Base-by-base conservation (phyloP, 306 rosid species). In the Corylus avellana region DNA sequence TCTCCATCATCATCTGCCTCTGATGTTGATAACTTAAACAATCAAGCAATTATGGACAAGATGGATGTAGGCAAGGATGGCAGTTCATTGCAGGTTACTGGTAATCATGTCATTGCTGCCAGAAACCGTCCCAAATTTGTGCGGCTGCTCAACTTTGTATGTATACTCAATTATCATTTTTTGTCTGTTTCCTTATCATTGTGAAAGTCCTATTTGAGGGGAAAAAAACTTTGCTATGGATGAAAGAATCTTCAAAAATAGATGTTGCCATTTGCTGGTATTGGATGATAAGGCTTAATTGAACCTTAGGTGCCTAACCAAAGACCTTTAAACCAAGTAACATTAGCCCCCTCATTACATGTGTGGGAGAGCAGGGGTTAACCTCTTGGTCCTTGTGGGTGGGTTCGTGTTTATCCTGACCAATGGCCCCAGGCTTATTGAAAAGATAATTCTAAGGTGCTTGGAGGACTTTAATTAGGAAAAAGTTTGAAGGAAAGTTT, bases 1-100 rank as follows among this genome's bases (percentile, higher is more conserved):
- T 67, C 72, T 42, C 72, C 72, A 39, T 67, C 72, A 39, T 67
- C 72, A 44, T 42, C 51, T 67, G 72, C 72, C 72, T 67, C 51
- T 9, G 72, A 67, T 42, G 72, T 42, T 9, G 72, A 67, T 42
- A 4, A 18, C 29, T 42, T 67, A 42, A 17, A 67, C 42, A 67
- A 67, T 11, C 72, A 39, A 16, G 51, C 72, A 9, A 18, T 67
- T 29, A 39, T 67, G 49, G 72, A 17, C 20, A 16, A 37, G 71
- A 35, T 16, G 25, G 71, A 37, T 17, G 0, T 66, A 16, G 70
- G 20, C 47, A 63, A 63, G 44, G 70, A 63, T 63, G 70, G 70
- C 12, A 32, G 20, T 63, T 63, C 70, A 32, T 63, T 32, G 44
- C 42, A 63, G 20, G 46, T 29, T 63, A 32, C 70, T 63, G 70